Conservation (phyloP, 140 eudicot species). For the Oenanthe javanica region DNA sequence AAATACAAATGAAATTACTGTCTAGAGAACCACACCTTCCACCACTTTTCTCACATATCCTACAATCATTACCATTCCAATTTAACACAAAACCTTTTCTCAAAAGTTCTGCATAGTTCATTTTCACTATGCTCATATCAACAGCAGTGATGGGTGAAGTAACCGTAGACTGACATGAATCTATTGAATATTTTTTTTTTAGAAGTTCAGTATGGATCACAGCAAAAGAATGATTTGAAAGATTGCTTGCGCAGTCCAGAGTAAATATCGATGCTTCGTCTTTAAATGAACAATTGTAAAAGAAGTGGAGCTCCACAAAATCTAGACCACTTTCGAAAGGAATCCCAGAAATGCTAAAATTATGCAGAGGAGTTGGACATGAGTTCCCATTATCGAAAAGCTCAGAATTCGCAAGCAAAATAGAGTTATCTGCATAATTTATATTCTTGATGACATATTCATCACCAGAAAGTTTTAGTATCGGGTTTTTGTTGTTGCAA, state of each 20-base stretch:
- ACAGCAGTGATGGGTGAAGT: slow-evolving; percentile 37
- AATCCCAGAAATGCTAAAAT: slow-evolving; percentile 33
- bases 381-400: slow-evolving; percentile 18
- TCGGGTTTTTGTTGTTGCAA: slow-evolving; percentile 34
- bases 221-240: slow-evolving; percentile 34
- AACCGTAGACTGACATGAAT: slow-evolving; percentile 32
- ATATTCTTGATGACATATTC: slow-evolving; percentile 43
- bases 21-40: slow-evolving; percentile 19
- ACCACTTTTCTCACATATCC: slow-evolving; percentile 34
- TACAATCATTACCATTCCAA: slow-evolving; percentile 36
- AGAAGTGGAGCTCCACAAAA: slow-evolving; percentile 29
- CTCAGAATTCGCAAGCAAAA: slow-evolving; percentile 24
- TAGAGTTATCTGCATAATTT: slow-evolving; percentile 28
- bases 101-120: slow-evolving; percentile 36
- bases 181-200: slow-evolving; percentile 13
- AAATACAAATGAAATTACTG: slow-evolving; percentile 13
- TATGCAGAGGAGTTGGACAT: slow-evolving; percentile 51
- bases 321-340: slow-evolving; percentile 29
- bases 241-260: slow-evolving; percentile 30
- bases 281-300: slow-evolving; percentile 30
- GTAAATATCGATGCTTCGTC: slow-evolving; percentile 12
- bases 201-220: slow-evolving; percentile 40
- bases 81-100: slow-evolving; percentile 49
- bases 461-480: slow-evolving; percentile 30
- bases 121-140: slow-evolving; percentile 15